phyloP scores from a whole-genome alignment of 345 rosid species.

The Eucalyptus tenuipes region DNA sequence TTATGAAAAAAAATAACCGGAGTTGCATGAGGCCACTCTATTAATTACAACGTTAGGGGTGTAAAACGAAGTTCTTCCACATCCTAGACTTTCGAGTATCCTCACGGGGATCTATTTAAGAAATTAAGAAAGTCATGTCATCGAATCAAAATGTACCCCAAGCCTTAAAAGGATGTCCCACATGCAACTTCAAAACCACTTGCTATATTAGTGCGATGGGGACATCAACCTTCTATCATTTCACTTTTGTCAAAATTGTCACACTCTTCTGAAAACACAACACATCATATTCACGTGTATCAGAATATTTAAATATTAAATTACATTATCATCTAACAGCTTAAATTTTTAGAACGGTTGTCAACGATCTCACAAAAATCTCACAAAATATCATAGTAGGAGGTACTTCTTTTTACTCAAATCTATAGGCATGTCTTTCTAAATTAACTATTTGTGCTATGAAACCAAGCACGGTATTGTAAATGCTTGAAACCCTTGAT shows the following conservation, averaged over 20 bases:
- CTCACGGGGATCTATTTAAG: background rate
- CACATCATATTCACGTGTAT: accelerated
- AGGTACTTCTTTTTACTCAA: too few relatives aligned
- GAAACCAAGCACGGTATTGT: too few relatives aligned
- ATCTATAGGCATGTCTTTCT: background rate
- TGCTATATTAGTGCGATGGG: background rate
- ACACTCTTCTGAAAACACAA: background rate
- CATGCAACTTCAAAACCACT: background rate
- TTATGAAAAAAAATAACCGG: background rate
- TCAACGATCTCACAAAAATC: background rate
- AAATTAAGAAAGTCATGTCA: background rate
- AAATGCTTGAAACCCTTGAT: background rate
- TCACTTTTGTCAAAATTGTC: background rate
- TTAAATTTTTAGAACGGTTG: too few relatives aligned
- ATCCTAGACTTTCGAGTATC: background rate
- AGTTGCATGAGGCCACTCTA: background rate
- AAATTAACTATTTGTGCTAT: too few relatives aligned
- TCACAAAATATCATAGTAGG: background rate
- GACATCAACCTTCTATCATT: background rate
- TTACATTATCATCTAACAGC: too few relatives aligned
- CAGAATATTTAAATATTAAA: too few relatives aligned
- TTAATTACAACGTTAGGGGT: background rate
- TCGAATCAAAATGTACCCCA: background rate
- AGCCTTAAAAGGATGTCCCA: background rate
- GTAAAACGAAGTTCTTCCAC: background rate